phyloP scores from a whole-genome alignment of 768 basidiomycete species.

The Stropharia rugosoannulata region DNA sequence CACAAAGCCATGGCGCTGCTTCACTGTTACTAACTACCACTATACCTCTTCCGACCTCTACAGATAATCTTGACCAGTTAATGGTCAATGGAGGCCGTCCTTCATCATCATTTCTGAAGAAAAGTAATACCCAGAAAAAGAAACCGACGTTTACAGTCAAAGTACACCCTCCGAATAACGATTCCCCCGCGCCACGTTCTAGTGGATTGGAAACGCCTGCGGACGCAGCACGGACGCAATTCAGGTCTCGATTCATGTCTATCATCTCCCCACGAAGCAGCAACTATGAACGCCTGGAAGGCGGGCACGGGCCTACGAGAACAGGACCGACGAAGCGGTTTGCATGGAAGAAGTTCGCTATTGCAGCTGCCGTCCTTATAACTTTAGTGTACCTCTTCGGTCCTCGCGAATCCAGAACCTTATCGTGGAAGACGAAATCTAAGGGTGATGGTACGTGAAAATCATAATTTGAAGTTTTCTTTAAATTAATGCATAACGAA shows the following conservation, averaged over 20 bases:
- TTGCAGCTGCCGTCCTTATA: constrained; percentile 56
- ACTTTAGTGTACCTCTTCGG: constrained; percentile 68
- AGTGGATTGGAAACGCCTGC: constrained; percentile 4
- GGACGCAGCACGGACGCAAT: not conserved
- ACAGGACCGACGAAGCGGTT: constrained; percentile 26
- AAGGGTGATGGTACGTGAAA: constrained; percentile 8
- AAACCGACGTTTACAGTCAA: constrained; percentile 12
- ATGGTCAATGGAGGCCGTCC: constrained; percentile 17
- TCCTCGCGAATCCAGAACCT: constrained; percentile 37
- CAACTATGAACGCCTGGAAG: constrained; percentile 31
- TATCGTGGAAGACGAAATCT: constrained; percentile 18
- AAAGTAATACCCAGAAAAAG: constrained; percentile 7
- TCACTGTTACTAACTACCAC: not conserved
- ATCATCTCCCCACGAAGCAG: constrained; percentile 26
- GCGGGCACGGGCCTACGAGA: constrained; percentile 44
- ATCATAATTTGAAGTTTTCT: too few species aligned
- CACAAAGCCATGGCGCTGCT: too few species aligned
- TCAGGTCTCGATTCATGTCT: constrained; percentile 16
- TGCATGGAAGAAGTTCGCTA: constrained; percentile 67
- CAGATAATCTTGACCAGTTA: constrained; percentile 4
- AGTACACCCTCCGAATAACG: constrained; percentile 6
- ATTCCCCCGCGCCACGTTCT: not conserved
- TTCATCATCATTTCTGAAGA: constrained; percentile 13
- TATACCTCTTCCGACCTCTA: not conserved
- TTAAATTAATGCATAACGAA: not conserved